Conservation (phyloP, 345 rosid species). For the Ricinus communis region DNA sequence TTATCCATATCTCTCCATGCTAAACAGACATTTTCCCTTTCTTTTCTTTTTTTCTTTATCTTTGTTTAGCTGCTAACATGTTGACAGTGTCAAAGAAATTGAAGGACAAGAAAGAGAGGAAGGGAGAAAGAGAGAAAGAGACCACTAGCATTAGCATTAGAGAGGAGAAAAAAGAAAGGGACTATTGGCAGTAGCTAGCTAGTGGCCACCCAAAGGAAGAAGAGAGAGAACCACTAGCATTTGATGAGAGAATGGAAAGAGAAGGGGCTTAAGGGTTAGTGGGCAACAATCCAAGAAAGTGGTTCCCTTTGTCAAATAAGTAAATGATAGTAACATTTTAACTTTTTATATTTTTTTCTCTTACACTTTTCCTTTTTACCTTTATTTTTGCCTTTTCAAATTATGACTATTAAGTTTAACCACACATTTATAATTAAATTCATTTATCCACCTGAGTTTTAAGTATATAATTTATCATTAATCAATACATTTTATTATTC, state of each 20-base stretch:
- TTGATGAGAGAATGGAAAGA: constrained; percentile 11
- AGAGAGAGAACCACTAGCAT: constrained; percentile 39
- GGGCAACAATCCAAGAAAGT: constrained; percentile 39
- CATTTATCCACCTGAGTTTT: no score
- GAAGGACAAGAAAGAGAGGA: not conserved
- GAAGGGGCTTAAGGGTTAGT: constrained; percentile 23
- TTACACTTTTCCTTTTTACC: no score
- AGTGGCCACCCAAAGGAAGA: constrained; percentile 23
- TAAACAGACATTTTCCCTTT: constrained; percentile 16
- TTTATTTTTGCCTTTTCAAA: no score
- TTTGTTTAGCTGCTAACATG: constrained; percentile 43
- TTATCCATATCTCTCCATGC: constrained; percentile 68
- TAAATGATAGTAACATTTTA: constrained; percentile 46
- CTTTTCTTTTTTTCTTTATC: no score
- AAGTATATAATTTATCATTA: no score
- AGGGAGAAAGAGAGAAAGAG: constrained; percentile 16
- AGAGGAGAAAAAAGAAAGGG: constrained; percentile 17
- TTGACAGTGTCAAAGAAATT: not conserved
- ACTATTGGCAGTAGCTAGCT: not conserved
- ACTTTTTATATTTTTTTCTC: constrained; percentile 20
- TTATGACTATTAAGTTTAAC: no score
- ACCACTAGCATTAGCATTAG: constrained; percentile 36
- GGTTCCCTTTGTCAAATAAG: constrained; percentile 41
- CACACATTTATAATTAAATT: no score
- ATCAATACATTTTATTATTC: no score